Evolutionary conservation across 768 basidiomycete genomes (phyloP).

Genomic region (Collybia nuda): DNA sequence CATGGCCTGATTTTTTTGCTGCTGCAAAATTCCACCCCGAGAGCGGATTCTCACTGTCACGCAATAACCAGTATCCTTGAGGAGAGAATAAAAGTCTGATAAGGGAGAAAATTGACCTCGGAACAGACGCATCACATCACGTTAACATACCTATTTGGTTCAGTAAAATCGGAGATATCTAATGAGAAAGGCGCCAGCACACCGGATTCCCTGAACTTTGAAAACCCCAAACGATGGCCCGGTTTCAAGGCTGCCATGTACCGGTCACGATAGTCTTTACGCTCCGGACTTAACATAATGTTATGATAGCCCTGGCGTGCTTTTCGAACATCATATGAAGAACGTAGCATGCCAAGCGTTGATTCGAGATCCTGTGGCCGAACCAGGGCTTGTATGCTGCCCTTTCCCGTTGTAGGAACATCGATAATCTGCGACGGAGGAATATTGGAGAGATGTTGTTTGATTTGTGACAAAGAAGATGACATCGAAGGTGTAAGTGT

Average conservation of each 20-base stretch:
- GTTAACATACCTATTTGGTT: constrained; percentile 26
- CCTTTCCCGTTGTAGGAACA: constrained; percentile 20
- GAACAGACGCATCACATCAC: background rate
- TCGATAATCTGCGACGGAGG: constrained; percentile 9
- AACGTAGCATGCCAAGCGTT: constrained; percentile 21
- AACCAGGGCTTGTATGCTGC: constrained; percentile 18
- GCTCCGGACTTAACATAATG: constrained; percentile 31
- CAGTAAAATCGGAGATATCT: constrained; percentile 22
- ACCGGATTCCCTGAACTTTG: constrained; percentile 25
- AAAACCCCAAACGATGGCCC: constrained; percentile 29
- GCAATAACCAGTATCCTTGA: constrained; percentile 34
- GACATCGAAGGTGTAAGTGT: constrained; percentile 22
- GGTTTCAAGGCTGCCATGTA: constrained; percentile 31
- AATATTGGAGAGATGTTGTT: constrained; percentile 18
- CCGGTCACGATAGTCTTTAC: constrained; percentile 37
- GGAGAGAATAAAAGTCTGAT: constrained; percentile 36
- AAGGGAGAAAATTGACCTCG: background rate
- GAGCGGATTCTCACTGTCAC: constrained; percentile 38
- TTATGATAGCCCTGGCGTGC: constrained; percentile 22
- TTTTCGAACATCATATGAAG: constrained; percentile 17
- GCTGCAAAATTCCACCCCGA: constrained; percentile 38
- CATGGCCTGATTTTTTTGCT: constrained; percentile 30
- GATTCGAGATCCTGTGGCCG: constrained; percentile 14
- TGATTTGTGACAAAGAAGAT: constrained; percentile 20
- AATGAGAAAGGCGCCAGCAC: constrained; percentile 27